Conservation (phyloP, 306 rosid genomes). For the Ammopiptanthus mongolicus region DNA sequence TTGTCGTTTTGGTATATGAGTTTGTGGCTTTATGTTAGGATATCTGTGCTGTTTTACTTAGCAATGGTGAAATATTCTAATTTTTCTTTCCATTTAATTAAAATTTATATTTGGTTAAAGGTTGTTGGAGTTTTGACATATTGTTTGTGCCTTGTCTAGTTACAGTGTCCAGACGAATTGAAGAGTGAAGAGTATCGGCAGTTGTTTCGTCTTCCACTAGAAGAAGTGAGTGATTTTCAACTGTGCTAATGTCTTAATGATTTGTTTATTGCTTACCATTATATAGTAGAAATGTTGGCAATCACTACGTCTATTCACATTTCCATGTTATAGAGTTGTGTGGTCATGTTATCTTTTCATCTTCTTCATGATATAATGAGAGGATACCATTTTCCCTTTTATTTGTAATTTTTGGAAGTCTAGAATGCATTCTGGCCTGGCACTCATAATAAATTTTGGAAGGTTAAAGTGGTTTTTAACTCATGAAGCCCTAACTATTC, state of each 20-base stretch:
- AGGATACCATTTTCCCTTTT: background rate
- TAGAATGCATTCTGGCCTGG: background rate
- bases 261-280: background rate
- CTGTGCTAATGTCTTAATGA: background rate
- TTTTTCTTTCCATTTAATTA: background rate
- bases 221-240: constrained; percentile 65
- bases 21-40: background rate
- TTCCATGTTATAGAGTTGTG: background rate
- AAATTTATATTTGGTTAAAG: background rate
- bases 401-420: background rate
- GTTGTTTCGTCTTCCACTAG: constrained; percentile 84
- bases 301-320: background rate
- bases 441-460: background rate
- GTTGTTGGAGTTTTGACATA: background rate
- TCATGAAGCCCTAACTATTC: background rate
- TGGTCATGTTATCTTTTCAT: background rate
- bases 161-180: constrained; percentile 42
- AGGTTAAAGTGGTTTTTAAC: background rate
- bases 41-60: background rate
- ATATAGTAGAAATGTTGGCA: constrained; percentile 7
- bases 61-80: background rate
- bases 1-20: background rate
- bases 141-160: background rate
- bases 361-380: background rate
- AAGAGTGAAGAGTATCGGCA: constrained; percentile 96